Base-by-base conservation (phyloP, 2,329 filamentous ascomycete species). In the Talaromyces amestolkiae region DNA sequence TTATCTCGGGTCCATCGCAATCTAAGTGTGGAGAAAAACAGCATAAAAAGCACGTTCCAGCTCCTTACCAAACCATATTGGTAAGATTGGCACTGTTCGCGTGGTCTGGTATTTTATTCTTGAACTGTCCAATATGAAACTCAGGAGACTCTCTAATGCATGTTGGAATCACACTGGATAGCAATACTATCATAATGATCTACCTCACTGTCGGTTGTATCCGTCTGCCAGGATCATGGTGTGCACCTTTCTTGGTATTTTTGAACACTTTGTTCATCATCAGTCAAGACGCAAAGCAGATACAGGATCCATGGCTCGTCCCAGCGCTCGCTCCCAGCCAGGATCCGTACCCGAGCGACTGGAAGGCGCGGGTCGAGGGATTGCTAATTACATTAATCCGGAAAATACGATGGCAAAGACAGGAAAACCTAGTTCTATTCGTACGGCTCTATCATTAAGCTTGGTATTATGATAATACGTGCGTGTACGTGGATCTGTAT, bases 1-100 rank as follows among this genome's bases (percentile, higher is more conserved):
- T 59, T 43, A 43, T 59, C 35, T 39, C 56, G 56, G 56, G 56
- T 59, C 56, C 56, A 59, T 45, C 37, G 56, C 56, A 59, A 43
- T 45, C 56, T 59, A 43, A 45, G 27, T 45, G 56, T 59, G 56
- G 56, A 45, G 37, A 37, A 27, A 27, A 59, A 56, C 2, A 54
- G 31, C 19, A 58, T 15, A 17, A 31, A 35, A 24, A 27, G 56
- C 56, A 59, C 56, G 56, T 59, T 59, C 56, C 56, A 59, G 22
- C 15, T 39, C 19, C 15, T 7, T 45, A 31, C 39, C 56, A 39
- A 45, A 31, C 39, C 56, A 58, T 24, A 24, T 58, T 41, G n/a
- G 19, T 24, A 39, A 33, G 31, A 41, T 58, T 22, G 27, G 22
- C 56, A 59, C 39, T 59, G 53, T 56, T 56, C 53, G 53, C 53